Base-by-base conservation (phyloP, 2,329 filamentous ascomycete species). In the Pyrenophora seminiperda region DNA sequence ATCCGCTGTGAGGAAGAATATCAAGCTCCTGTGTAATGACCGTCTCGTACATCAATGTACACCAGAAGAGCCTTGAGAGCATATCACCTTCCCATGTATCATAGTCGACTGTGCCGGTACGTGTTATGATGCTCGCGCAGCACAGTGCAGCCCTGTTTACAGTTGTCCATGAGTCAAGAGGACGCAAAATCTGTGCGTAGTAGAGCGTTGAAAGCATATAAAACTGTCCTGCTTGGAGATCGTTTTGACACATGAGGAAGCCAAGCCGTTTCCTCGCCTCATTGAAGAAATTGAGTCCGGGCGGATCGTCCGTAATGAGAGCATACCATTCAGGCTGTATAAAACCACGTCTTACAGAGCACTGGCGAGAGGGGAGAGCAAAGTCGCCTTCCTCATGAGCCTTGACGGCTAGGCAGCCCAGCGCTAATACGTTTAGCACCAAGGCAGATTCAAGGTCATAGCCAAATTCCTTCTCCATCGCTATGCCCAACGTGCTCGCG, bases 61-160 rank as follows among this genome's bases (percentile, higher is more conserved):
- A 81, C 80, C 80, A 83, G 54, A 81, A 83, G 1, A 82, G 72
- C 14, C 80, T 72, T 2, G 79, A 79, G 50, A 82, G 77, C 79
- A 83, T 82, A 61, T 83, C 80, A 4, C 77, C 76, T 51, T 80
- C 77, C 80, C 80, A 83, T 22, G 77, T 67, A 47, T 82, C 75
- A 44, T 72, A 80, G 71, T 77, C 75, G 20, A 70, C 53, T 4
- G 58, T 50, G 29, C 62, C 72, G 30, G 65, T 75, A 61, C 78
- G 77, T 27, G 76, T 78, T 41, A 81, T 59, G n/a, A 76, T 70
- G 33, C 65, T 71, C 13, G 79, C 72, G 58, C 79, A 82, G 52
- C 78, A 80, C 3, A 77, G 70, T 0, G 77, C 78, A 5, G 80
- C 80, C 32, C 79, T 76, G 47, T 78, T 79, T 17, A 81, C 76